phyloP scores from a whole-genome alignment of 805 yeast species.

The Kluyveromyces wickerhamii region DNA sequence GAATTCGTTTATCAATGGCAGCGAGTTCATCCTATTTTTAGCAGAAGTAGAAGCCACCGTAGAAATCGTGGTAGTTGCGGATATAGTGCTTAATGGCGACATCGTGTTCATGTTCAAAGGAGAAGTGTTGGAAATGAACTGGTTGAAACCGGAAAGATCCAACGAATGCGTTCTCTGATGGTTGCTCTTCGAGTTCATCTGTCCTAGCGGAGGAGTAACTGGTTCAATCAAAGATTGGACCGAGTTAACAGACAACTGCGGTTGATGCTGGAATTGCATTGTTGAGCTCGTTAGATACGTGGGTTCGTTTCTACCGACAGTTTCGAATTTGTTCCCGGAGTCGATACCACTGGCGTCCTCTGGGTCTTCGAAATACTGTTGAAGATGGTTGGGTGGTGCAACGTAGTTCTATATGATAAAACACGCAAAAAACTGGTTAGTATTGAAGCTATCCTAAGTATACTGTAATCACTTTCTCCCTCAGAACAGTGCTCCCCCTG shows the following conservation, averaged over 20 bases:
- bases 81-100: conserved; percentile 9
- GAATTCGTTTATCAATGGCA: conserved; percentile 32
- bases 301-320: no score
- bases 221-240: conserved; percentile 41
- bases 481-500: no score
- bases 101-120: conserved; percentile 13
- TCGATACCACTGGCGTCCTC: no score
- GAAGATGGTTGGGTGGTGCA: no score
- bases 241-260: conserved; percentile 25
- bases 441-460: no score
- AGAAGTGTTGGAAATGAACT: conserved; percentile 18
- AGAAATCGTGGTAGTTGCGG: conserved; percentile 6
- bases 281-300: no score
- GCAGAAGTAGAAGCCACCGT: conserved; percentile 2
- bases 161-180: conserved; percentile 28
- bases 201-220: conserved; percentile 37
- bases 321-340: no score
- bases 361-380: no score
- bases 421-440: no score
- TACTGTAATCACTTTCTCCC: no score
- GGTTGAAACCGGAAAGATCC: conserved; percentile 26
- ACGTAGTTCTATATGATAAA: no score
- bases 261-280: conserved; percentile 22
- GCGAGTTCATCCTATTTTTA: conserved; percentile 24
- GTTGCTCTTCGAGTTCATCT: conserved; percentile 17